phyloP scores from a whole-genome alignment of 768 basidiomycete genomes.

The Collybiopsis luxurians region DNA sequence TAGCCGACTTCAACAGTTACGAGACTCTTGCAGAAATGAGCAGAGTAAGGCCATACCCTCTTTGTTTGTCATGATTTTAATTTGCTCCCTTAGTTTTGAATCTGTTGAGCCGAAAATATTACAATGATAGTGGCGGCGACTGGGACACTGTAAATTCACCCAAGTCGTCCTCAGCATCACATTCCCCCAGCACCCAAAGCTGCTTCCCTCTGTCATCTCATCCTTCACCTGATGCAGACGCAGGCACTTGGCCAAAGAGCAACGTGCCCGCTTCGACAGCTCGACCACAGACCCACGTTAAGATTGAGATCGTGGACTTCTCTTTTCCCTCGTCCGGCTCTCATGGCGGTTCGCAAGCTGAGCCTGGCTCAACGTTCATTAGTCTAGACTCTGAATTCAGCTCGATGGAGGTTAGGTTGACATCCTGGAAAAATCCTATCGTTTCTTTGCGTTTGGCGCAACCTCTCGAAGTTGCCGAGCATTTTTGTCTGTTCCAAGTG shows the following conservation, averaged over 20 bases:
- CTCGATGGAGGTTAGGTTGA: background rate
- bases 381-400: background rate
- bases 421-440: background rate
- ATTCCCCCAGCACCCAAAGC: background rate
- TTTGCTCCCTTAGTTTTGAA: background rate
- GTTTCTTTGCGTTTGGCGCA: background rate
- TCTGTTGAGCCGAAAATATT: background rate
- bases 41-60: constrained; percentile 33
- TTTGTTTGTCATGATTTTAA: background rate
- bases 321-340: background rate
- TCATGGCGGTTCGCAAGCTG: background rate
- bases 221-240: background rate
- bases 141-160: background rate
- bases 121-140: background rate
- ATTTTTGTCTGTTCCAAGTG: background rate
- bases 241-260: background rate
- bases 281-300: background rate
- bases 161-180: background rate
- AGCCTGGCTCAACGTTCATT: background rate
- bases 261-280: background rate
- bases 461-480: background rate
- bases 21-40: constrained; percentile 58
- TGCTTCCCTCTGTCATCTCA: background rate
- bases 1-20: constrained; percentile 64
- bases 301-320: background rate